Percentiles rank a stretch among this genome's conserved stretches.
Evolutionary conservation across 345 rosid species (phyloP).

Genomic region (Turritis glabra): DNA sequence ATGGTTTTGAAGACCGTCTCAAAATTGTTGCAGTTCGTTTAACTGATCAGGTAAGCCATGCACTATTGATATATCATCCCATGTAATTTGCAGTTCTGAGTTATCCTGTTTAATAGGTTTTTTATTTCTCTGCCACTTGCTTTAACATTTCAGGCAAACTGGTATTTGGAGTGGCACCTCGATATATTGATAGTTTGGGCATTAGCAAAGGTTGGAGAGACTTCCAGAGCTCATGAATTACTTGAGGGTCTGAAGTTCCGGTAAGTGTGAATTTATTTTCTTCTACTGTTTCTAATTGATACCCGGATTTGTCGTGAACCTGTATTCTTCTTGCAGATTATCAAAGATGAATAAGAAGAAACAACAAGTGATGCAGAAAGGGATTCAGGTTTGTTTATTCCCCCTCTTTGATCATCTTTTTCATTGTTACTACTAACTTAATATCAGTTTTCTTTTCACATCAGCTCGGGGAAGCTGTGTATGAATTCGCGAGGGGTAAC

Average conservation of each 20-base stretch:
- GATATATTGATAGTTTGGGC: constrained; percentile 86
- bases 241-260: constrained; percentile 66
- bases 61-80: neutral
- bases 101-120: neutral
- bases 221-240: constrained; percentile 68
- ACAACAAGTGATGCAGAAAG: constrained; percentile 70
- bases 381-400: constrained; percentile 69
- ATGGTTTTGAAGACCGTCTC: constrained; percentile 53
- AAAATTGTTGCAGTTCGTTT: constrained; percentile 51
- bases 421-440: neutral
- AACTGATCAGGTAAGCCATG: constrained; percentile 54
- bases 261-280: constrained; percentile 42
- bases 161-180: constrained; percentile 83
- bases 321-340: constrained; percentile 47
- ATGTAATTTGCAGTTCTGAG: neutral
- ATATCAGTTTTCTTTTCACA: constrained; percentile 12
- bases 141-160: constrained; percentile 50
- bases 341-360: constrained; percentile 70
- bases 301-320: constrained; percentile 10
- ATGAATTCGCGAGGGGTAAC: constrained; percentile 62
- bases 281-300: neutral
- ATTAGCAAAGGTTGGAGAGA: constrained; percentile 59
- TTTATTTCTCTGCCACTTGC: neutral
- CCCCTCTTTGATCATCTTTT: constrained; percentile 8
- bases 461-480: constrained; percentile 81